These are phyloP conservation scores for Diospyros lotus DNA, from an alignment of 148 eudicot species.

Conservation along the genomic window DNA sequence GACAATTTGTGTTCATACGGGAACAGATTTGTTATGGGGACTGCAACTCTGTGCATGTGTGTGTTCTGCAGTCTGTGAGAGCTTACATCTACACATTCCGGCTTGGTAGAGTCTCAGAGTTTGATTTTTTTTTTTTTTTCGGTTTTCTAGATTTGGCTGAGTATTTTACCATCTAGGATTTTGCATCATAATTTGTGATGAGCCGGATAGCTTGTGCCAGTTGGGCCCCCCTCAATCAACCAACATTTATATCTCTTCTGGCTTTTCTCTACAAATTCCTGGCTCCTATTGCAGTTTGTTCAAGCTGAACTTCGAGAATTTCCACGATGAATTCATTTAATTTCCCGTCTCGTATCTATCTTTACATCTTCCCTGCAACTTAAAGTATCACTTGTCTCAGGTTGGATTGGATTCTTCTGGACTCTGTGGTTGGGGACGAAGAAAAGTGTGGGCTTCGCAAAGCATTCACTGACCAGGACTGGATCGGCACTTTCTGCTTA, in stretches of 20 bases:
- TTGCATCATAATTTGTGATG: background rate
- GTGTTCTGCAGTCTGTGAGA: background rate
- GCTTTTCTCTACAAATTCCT: background rate
- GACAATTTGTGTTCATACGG: too few relatives aligned
- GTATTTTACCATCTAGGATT: background rate
- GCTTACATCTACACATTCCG: background rate
- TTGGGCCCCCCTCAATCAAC: background rate
- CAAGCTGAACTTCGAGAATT: background rate
- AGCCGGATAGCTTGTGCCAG: background rate
- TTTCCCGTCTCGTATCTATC: too few relatives aligned
- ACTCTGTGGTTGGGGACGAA: constrained; percentile 44
- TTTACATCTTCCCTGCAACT: background rate
- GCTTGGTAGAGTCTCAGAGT: background rate
- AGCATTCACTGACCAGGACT: constrained; percentile 39
- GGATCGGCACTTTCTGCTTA: constrained; percentile 54
- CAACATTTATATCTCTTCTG: background rate
- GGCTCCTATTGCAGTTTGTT: background rate
- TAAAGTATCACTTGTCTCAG: constrained; percentile 20
- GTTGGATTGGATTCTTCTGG: constrained; percentile 76
- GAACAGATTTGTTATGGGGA: too few relatives aligned
- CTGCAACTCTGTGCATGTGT: background rate
- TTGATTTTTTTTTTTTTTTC: too few relatives aligned
- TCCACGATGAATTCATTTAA: background rate
- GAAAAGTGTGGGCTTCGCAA: constrained; percentile 45
- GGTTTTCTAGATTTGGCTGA: background rate